Evolutionary conservation across 225 moss, liverwort and hornwort genomes (phyloP).

Genomic region (Rhytidiadelphus loreus): DNA sequence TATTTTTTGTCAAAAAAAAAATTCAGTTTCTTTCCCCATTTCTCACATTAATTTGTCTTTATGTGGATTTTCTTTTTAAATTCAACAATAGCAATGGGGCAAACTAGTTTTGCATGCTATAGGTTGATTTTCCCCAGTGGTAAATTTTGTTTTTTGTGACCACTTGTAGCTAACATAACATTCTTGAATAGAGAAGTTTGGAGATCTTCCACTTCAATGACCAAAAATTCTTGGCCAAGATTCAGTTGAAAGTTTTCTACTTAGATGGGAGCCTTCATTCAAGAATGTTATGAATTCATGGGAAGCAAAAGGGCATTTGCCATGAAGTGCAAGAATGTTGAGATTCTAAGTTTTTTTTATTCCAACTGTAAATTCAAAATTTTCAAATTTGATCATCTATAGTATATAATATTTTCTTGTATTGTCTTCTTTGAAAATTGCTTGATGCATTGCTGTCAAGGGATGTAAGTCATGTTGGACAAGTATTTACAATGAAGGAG

Average conservation of each 20-base stretch:
- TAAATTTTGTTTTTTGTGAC: neutral
- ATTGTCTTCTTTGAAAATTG: rapidly evolving
- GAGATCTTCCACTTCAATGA: neutral
- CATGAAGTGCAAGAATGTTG: neutral
- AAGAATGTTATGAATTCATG: neutral
- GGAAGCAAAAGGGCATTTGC: rapidly evolving
- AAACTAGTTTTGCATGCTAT: no score
- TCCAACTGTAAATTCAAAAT: neutral
- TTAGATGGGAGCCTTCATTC: neutral
- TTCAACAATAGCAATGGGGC: no score
- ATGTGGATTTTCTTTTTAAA: no score
- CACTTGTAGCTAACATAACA: neutral
- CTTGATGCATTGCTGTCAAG: rapidly evolving
- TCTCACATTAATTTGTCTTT: no score
- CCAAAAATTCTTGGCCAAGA: neutral
- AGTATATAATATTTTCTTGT: neutral
- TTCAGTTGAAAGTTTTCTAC: neutral
- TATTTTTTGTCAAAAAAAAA: neutral
- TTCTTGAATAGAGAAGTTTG: neutral
- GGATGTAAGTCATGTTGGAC: neutral
- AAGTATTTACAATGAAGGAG: no score
- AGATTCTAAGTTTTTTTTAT: neutral
- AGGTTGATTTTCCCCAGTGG: no score
- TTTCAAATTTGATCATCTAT: neutral
- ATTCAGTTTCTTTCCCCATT: neutral